Evolutionary conservation across 139 green algal genomes (phyloP), one percentile per base, ranked within the genome.

Genomic region (Volvox reticuliferus): DNA sequence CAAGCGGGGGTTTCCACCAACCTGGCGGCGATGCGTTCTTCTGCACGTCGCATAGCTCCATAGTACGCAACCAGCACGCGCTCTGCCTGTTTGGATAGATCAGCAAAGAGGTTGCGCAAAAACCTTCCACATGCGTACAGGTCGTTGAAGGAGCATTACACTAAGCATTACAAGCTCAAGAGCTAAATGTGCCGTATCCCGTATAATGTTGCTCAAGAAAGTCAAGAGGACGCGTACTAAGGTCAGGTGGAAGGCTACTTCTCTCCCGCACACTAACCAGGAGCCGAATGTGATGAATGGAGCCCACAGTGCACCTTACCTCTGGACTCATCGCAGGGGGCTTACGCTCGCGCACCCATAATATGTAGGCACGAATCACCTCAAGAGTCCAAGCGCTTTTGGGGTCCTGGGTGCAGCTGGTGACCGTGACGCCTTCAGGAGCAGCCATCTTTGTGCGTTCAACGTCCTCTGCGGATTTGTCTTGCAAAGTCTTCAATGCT

Each of bases 1-100:
- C 44, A 55, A n/a, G 44, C 9, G 44, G 5, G 44, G 44, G 44
- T 9, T 55, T 55, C 5, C 65, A 75, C 33, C 44, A 90, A 96
- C 63, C 94, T 82, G 0, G 93, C 86, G 0, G 88, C 71, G 28
- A 61, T 82, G n/a, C 93, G 90, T 50, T 94, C 87, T 63, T 92
- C 91, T 20, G 73, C 75, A 1, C 82, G 80, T 20, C 97, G 86
- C 87, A 95, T 93, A 75, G 86, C 28, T 71, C 96, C 94, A 88
- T 98, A 99, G 93, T 99, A 99, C 2, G 82, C 90, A 32, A 92
- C 73, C 33, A 99, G 88, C 50, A 98, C 91, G 68, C 82, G 76
- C 92, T 90, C 81, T 2, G 73, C 89, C 77, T 89, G 88, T 20
- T 69, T 0, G 50, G 75, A 55, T n/a, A 55, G 9, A 55, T 9